Base-by-base conservation (phyloP, 2,329 filamentous ascomycete genomes). In the Diaporthe amygdali region DNA sequence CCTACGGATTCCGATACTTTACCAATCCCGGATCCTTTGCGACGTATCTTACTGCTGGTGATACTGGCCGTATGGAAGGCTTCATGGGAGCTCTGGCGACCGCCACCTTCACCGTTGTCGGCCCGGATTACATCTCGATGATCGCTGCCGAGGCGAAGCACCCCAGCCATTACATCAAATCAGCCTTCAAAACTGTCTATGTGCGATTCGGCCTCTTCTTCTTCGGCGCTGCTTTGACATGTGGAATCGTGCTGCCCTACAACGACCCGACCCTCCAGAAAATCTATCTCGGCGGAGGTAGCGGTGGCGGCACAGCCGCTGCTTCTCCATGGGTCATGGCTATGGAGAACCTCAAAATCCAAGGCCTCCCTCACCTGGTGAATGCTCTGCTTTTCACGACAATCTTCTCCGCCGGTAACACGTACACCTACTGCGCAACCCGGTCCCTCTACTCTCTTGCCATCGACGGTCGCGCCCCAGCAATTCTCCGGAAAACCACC, bases 1-100 rank as follows among this genome's bases (percentile, higher is more conserved):
- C 89, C 3, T 94, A 91, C 76, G 92, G 92, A 20, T 94, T 94
- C 78, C 85, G 91, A n/a, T 90, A 91, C 77, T 93, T 91, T 91
- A 86, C 84, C 15, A 76, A 85, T 8, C 89, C 89, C 0, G 91
- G 91, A 8, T 82, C 90, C 2, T 93, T 93, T 75, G 87, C 86
- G n/a, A 86, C 90, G 73, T 84, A 89, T 72, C 86, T 91, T 72
- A 87, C 89, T 51, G 83, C 82, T 0, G 91, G 91, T 5, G 77
- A 85, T 47, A 83, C 93, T 0, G 93, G 93, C 44, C 87, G 87
- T 56, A 94, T 92, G 76, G 85, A 94, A 25, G 93, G 92, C 2
- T 94, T 94, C 77, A 82, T 94, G 30, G 87, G 88, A 68, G 91
- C 90, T 71, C 81, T 93, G 55, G 92, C 92, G 78, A 87, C 88